Conservation (phyloP, 805 yeast genomes). For the Candida fluviatilis region DNA sequence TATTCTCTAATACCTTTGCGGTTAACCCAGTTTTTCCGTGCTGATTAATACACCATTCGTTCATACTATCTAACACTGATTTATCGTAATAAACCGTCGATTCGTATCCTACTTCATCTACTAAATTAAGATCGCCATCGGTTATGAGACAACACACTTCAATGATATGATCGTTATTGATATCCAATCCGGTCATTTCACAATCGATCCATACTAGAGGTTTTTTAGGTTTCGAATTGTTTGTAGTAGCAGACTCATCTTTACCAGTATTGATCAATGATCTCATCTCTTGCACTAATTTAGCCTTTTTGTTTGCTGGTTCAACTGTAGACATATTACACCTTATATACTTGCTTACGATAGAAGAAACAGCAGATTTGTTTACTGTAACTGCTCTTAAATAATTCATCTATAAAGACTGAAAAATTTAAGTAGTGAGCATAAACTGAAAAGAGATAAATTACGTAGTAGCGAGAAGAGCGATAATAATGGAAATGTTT, state of each 20-base stretch:
- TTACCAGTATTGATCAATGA: neutral
- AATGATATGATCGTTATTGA: constrained; percentile 74
- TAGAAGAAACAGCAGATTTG: neutral
- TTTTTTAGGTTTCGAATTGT: constrained; percentile 9
- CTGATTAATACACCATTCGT: constrained; percentile 81
- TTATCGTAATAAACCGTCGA: constrained; percentile 71
- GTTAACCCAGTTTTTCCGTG: constrained; percentile 79
- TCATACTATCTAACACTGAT: constrained; percentile 64
- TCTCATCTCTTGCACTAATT: neutral
- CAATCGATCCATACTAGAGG: constrained; percentile 93
- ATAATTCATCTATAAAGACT: neutral
- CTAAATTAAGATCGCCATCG: constrained; percentile 68
- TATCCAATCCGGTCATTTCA: constrained; percentile 95
- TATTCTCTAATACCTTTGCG: constrained; percentile 56
- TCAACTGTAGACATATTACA: neutral
- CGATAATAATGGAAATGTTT: no score
- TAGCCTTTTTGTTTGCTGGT: neutral
- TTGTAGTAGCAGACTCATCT: neutral
- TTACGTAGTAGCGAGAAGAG: no score
- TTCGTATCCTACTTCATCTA: constrained; percentile 74
- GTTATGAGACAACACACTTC: constrained; percentile 91
- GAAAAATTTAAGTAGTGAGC: neutral
- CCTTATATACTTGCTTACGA: neutral
- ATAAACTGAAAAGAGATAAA: neutral
- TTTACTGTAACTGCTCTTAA: neutral